Percentiles rank a stretch among this genome's conserved stretches.
These are phyloP conservation scores for Botrytis cinerea DNA, from an alignment of 2,329 filamentous ascomycete genomes.

Conservation along the genomic window DNA sequence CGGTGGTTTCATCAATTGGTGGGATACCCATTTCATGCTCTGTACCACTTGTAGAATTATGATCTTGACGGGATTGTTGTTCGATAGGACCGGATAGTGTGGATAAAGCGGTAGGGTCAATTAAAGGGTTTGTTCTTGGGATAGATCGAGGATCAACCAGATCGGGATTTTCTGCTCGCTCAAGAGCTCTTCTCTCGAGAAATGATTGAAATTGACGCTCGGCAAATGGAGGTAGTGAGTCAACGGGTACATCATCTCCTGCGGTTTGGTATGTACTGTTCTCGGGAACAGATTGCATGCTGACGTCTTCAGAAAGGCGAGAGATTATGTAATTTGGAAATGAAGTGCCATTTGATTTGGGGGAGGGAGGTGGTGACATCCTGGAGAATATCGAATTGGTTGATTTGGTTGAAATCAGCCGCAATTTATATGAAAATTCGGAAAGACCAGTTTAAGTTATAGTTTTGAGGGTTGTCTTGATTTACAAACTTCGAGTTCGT, in stretches of 20 bases:
- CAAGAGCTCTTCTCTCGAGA: background rate
- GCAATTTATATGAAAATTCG: accelerated
- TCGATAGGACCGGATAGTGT: background rate
- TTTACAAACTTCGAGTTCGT: background rate
- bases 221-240: accelerated
- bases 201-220: background rate
- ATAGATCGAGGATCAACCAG: background rate
- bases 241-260: background rate
- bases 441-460: accelerated
- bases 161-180: background rate
- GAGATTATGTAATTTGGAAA: background rate
- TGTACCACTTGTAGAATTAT: accelerated
- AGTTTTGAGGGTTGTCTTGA: background rate
- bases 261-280: background rate
- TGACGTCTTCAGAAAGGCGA: background rate
- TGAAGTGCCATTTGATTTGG: background rate
- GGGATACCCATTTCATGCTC: accelerated
- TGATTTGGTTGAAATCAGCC: background rate
- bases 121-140: background rate
- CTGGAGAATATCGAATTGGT: background rate
- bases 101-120: background rate
- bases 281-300: background rate
- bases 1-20: too few species aligned
- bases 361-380: background rate
- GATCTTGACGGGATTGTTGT: background rate